Evolutionary conservation across 2,329 filamentous ascomycete species (phyloP).

Genomic region (Penicillium psychrosexuale): DNA sequence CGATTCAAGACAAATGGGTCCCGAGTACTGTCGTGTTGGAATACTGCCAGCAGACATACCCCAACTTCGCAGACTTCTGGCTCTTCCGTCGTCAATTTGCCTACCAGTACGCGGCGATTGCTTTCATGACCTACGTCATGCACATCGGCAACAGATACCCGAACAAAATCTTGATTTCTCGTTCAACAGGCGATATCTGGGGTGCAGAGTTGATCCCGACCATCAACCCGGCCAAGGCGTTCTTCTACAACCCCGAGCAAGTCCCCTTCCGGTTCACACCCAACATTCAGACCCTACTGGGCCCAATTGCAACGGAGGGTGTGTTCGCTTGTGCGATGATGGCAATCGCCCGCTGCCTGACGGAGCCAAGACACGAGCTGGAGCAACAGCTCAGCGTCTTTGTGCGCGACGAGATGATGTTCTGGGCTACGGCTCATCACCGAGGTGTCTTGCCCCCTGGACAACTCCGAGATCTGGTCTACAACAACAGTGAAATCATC

Average conservation of each 20-base stretch:
- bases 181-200: conserved; percentile 89
- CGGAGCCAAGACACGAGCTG: conserved; percentile 76
- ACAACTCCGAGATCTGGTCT: conserved; percentile 73
- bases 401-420: conserved; percentile 95
- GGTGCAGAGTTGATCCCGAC: conserved; percentile 89
- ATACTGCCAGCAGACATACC: conserved; percentile 85
- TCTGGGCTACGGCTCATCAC: conserved; percentile 86
- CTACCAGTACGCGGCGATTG: conserved; percentile 90
- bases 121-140: conserved; percentile 98
- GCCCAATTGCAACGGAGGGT: conserved; percentile 89
- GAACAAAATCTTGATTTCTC: conserved; percentile 89
- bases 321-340: conserved; percentile 95
- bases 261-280: conserved; percentile 97
- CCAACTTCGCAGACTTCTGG: conserved; percentile 92
- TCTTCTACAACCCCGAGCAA: conserved; percentile 91
- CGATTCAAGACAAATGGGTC: conserved; percentile 92
- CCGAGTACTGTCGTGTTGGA: conserved; percentile 76
- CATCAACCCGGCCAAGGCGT: conserved; percentile 77
- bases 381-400: conserved; percentile 93
- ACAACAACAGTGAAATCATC: conserved; percentile 83
- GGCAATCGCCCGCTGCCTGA: conserved; percentile 91
- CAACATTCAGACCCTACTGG: conserved; percentile 94
- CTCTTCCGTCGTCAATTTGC: conserved; percentile 96
- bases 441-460: conserved; percentile 62
- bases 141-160: conserved; percentile 96